Evolutionary conservation across 768 basidiomycete species (phyloP), one percentile per base, ranked within the genome.

Genomic region (Auricularia sp.): DNA sequence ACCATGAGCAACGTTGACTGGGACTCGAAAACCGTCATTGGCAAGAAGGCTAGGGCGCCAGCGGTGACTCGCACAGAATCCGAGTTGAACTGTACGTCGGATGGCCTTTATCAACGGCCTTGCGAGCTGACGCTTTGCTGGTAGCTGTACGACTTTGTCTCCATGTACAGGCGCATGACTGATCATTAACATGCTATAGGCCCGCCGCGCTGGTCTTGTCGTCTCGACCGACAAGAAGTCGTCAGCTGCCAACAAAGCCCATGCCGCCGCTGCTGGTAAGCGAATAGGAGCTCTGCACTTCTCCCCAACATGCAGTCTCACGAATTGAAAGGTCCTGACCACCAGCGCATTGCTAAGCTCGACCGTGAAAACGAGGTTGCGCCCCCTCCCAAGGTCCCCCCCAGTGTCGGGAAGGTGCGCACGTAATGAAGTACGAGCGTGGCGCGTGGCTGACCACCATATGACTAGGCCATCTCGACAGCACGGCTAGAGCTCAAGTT

Each of bases 321-420:
- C 29, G 67, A 23, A 67, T 42, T 5, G 11, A 5, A 65, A 94
- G 92, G 90, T 42, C 90, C 91, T 67, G 94, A 98, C 77, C 93
- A 96, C 77, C 91, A 93, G 72, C 85, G 85, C 64, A 94, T 95
- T 72, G 93, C 90, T 33, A 95, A 95, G 72, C 87, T 98, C 53
- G 94, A 95, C 75, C 85, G 91, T 54, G 93, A 97, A 70, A 95
- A 98, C 74, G 94, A 96, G 71, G 93, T 96, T 29, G 92, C 93
- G 8, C 93, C 94, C 6, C 95, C 95, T 59, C 69, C 88, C 62
- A 96, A 93, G 77, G 78, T 98, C 68, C 73, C 80, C 1, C 80
- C 86, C 8, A 80, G 79, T 29, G 90, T 90, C 66, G 90, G 90
- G 67, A 86, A 86, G 75, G 90, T 88, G 29, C 29, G 29, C 29